Base-by-base conservation (phyloP, 495 filamentous ascomycete species). In the Xylaria grammica region DNA sequence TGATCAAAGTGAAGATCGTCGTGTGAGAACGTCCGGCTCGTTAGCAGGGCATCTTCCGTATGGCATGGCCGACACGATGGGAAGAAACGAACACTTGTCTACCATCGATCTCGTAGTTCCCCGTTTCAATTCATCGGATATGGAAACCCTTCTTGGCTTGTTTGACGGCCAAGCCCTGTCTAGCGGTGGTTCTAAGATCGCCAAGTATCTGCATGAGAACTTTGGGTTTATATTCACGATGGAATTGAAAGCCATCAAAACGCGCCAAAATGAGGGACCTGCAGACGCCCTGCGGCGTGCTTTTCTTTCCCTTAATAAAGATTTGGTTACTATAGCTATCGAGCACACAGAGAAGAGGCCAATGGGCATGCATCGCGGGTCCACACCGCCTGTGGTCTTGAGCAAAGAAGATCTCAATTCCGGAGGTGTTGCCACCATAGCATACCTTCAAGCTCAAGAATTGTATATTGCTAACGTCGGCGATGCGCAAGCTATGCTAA, bases 81-180 rank as follows among this genome's bases (percentile, higher is more conserved):
- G 95, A 17, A 90, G 85, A 67, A 93, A 92, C 69, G 93, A 98
- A 71, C 95, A 99, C 75, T 75, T 99, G 7, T 97, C 96, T 10
- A 97, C 93, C n/a, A 91, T 98, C 48, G 95, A 99, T 77, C 90
- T 99, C 81, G 93, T 98, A 44, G 91, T 98, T 32, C 96, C 96
- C 1, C 88, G 91, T 26, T 91, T 97, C 73, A 91, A 92, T 70
- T 93, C 91, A n/a, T 90, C 90, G 52, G 92, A 97, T 65, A 88
- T 91, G 55, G 93, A 98, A 73, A 95, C 89, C 15, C 81, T 99
- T 40, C 77, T 98, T 40, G 95, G 95, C 2, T 86, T 99, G 80
- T 99, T 99, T 70, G 95, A 99, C 75, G 95, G 95, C 2, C 91
- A 97, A 72, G 84, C 87, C 11, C 79, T 93, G 64, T 91, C 91